Evolutionary conservation across 2,329 filamentous ascomycete genomes (phyloP), one percentile per base, ranked within the genome.

Genomic region (Alternaria sp.): DNA sequence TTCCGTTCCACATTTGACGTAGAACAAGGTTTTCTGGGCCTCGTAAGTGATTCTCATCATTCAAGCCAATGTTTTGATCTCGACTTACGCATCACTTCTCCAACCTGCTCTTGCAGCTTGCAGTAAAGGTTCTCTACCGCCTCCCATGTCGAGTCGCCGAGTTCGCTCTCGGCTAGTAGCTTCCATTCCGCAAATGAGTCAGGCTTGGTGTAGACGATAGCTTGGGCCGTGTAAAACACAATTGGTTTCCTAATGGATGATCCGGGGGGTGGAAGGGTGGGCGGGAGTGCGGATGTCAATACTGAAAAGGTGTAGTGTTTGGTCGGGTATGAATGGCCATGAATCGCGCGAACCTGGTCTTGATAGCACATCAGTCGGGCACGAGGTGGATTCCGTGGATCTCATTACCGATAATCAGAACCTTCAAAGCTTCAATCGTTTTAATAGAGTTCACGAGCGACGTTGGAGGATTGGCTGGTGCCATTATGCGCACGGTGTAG

Each of bases 351-450:
- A 28, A 10, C 25, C 0, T 10, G 7, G 4, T 45, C 43, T 45
- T 28, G 2, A 2, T 3, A n/a, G 2, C 18, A 30, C 8, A 16
- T 11, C 4, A 40, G 36, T 0, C 1, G 6, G 9, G 16, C 11
- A 10, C 1, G 4, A 30, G 9, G 2, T 12, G 2, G 0, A 18
- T 5, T 3, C 4, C 16, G 0, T 30, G 27, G 44, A 11, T 34
- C 5, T 12, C 4, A 2, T 10, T 34, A 34, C 32, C 32, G 1
- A 34, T 5, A 2, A 34, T 34, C 11, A 34, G 32, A 34, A 1
- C 2, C 14, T 34, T 34, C 10, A 14, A 34, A 6, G 32, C 2
- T 11, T 12, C 4, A 12, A 34, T 34, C 32, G 2, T 2, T 34
- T 16, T 34, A 4, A 34, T 34, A 11, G 32, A 16, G 4, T 34